Conservation (phyloP, 2,329 filamentous ascomycete species). For the Fusarium sambucinum region DNA sequence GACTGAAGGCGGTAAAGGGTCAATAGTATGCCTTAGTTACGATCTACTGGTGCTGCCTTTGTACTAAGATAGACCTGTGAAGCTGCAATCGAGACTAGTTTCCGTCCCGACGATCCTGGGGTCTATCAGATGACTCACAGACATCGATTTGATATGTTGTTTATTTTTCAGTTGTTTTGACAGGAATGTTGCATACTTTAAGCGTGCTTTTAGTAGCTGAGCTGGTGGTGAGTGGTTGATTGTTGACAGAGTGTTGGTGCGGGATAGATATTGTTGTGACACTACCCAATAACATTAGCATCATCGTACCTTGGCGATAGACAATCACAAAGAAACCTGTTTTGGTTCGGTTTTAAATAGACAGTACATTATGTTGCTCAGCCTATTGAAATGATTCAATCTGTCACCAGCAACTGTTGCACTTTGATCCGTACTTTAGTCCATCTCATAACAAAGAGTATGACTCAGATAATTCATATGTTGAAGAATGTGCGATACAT, state of each 20-base stretch:
- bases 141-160: neutral
- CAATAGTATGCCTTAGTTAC: neutral
- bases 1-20: neutral
- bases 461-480: neutral
- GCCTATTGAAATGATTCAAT: too few species aligned
- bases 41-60: fast-evolving
- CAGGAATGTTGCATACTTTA: neutral
- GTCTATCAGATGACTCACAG: neutral
- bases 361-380: neutral
- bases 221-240: neutral
- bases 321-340: neutral
- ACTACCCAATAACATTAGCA: neutral
- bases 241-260: neutral
- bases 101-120: neutral
- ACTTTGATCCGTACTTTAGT: neutral
- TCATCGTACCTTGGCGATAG: too few species aligned
- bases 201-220: neutral
- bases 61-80: neutral
- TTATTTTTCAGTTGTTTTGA: neutral
- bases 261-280: neutral
- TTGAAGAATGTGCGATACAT: neutral
- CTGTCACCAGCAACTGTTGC: neutral
- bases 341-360: fast-evolving
- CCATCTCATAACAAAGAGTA: neutral
- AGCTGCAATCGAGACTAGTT: neutral